A percentile compares a stretch with the other conserved stretches of the same genome.
Conservation (phyloP, 306 rosid species). For the Cucumis cinereus region DNA sequence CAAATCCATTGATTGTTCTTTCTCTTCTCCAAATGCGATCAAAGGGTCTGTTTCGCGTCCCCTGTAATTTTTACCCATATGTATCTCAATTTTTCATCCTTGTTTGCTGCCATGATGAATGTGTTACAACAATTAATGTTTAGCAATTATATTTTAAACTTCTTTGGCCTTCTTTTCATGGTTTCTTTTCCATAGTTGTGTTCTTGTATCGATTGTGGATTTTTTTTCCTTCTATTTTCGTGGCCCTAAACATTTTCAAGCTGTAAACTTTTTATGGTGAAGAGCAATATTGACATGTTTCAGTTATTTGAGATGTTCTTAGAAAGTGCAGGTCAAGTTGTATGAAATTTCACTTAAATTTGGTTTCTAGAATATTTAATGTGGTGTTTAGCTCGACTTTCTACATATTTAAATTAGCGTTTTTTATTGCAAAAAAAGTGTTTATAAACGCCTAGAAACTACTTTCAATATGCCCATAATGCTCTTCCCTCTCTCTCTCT, state of each 20-base stretch:
- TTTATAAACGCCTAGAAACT: too few species aligned
- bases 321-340: not conserved
- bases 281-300: not conserved
- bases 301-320: not conserved
- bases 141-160: not conserved
- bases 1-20: not conserved
- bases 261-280: not conserved
- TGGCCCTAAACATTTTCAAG: not conserved
- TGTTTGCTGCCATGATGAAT: not conserved
- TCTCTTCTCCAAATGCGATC: not conserved
- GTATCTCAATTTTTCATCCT: not conserved
- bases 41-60: not conserved
- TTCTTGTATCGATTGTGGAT: not conserved
- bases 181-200: not conserved
- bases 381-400: too few species aligned
- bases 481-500: not conserved
- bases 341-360: not conserved
- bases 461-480: not conserved
- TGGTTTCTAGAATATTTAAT: not conserved
- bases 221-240: not conserved
- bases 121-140: not conserved
- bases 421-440: too few species aligned
- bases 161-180: not conserved
- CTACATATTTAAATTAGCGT: too few species aligned
- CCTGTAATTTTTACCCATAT: not conserved